Base-by-base conservation (phyloP, 2,329 filamentous ascomycete genomes). In the Gyromitra esculenta region DNA sequence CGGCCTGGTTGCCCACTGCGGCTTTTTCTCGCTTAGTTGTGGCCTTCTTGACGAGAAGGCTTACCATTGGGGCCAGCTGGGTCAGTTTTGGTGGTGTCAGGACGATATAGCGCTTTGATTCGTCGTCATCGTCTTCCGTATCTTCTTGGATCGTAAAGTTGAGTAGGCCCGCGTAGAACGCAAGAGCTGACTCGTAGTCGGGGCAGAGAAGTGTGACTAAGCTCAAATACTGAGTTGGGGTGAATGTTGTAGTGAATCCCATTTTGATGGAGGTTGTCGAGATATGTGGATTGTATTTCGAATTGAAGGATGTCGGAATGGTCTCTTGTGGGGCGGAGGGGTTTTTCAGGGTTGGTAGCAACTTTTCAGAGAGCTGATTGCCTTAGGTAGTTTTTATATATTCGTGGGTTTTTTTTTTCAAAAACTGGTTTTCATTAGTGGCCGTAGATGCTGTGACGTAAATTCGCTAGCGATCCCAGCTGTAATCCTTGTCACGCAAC, bases 191-290 rank as follows among this genome's bases (percentile, higher is more conserved):
- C 2, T 70, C 11, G 41, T 75, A 75, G 2, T 71, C 73, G 4
- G 50, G 73, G 41, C 66, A 75, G 31, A 75, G 73, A 5, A 75
- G 73, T 8, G 73, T 75, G 31, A 75, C 25, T n/a, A 75, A 41
- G 1, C 57, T 64, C 39, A 75, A 56, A 52, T 75, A 59, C 21
- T 75, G 73, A 21, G 65, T 75, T n/a, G 73, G 73, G 21, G 73
- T 71, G 39, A 69, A 75, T n/a, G 41, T 31, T 25, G 50, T n/a
- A 5, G 69, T 72, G 7, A 41, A 65, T 15, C 59, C 67, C 73
- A 75, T 75, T 35, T 57, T 65, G 13, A 41, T 52, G 25, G 6
- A 11, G 9, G 6, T 25, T n/a, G 9, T 39, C 6, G 18, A 15
- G 45, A 11, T 48, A 15, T 39, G 37, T 63, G 7, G 48, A 11